Evolutionary conservation across 148 eudicot species (phyloP), one percentile per base, ranked within the genome.

Genomic region (Gaultheria prostrata): DNA sequence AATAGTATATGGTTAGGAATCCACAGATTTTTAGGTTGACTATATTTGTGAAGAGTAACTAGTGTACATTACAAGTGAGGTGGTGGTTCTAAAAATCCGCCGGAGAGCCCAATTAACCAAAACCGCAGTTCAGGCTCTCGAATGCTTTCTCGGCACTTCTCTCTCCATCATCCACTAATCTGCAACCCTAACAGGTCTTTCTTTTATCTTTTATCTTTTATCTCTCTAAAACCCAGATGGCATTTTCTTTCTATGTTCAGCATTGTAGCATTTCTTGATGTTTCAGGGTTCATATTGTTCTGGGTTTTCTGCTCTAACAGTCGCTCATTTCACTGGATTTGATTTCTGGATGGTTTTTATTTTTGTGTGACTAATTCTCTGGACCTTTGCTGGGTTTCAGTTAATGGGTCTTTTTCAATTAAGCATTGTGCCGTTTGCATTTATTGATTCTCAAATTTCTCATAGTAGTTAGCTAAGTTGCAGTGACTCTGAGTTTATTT

Each of bases 281-380:
- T 32, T 53, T 72, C 59, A 54, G 83, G 79, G 83, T 72, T 84
- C 43, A 39, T 71, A 20, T 43, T n/a, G 17, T 80, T 45, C 24
- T 84, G 73, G 48, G 51, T 35, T 65, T 63, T 84, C 39, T 84
- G 49, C 20, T 24, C n/a, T 32, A 18, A 8, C 78, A 8, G 63
- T 50, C n/a, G 14, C 33, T 13, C 15, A 51, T n/a, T 6, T 13
- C 30, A 13, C 35, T n/a, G 30, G 0, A 24, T 18, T 45, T 77
- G 50, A 5, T 77, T 83, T 77, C 12, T 17, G 20, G 21, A 14
- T 35, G 30, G 48, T 63, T 1, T 18, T 26, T 43, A 1, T 63
- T 26, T 59, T 17, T 53, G 17, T 17, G 35, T 28, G 20, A 30
- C 0, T 77, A 18, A n/a, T 53, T 69, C 28, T 28, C 28, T 24